Evolutionary conservation across 1,139 yeast genomes (phyloP), one percentile per base, ranked within the genome.

Genomic region (Eremothecium gossypii): DNA sequence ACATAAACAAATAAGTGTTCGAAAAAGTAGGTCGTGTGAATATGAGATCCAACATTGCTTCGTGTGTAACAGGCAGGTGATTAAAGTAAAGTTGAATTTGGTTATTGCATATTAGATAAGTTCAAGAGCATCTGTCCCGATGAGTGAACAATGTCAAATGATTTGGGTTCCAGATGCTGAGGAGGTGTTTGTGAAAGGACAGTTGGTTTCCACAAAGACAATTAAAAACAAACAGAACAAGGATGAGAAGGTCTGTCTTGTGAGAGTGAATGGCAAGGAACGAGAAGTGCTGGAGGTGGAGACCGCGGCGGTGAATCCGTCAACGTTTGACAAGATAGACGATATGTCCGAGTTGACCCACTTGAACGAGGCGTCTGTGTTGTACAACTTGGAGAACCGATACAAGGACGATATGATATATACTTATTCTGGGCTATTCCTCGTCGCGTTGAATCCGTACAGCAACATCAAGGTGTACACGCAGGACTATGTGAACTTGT

Each of bases 341-440:
- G 96, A 91, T 58, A 86, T 91, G 93, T 97, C 98, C 0, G 95
- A 89, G 53, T 70, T 91, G 53, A 93, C 99, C 1, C 89, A 82
- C 61, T 70, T 91, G 50, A 93, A 91, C 61, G 99, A 91, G 61
- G 95, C 98, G 0, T 83, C 95, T 0, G 97, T 91, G 27, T 76
- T 91, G 9, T 74, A 86, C 64, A 93, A 91, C 60, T 94, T 91
- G 48, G 76, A 78, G 52, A 68, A 81, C 45, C 72, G 99, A 51
- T 93, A 89, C 63, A 66, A 69, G 49, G 81, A 80, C 48, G 94
- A 86, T 58, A 61, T 76, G 58, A 89, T 93, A 45, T 89, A 89
- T 61, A 77, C 83, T 1, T 77, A 76, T 52, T 76, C 82, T 0
- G 99, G 99, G 7, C 73, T 93, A 8, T 93, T 93, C 56, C 71